phyloP scores from a whole-genome alignment of 495 filamentous ascomycete genomes.

The Alectoria sarmentosa region DNA sequence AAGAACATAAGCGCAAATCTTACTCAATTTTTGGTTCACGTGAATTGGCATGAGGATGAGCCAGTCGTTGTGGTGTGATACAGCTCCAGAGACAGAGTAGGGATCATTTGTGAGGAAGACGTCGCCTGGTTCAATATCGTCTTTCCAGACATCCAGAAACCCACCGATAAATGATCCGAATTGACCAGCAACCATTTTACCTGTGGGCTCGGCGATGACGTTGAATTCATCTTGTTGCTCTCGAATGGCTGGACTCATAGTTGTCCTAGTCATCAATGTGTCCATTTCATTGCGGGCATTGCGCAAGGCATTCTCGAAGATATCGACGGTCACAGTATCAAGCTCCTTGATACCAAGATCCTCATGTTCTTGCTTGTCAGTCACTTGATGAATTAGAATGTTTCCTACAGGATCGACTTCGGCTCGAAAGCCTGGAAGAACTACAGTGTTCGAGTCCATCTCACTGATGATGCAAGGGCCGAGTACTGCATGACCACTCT shows the following conservation, averaged over 20 bases:
- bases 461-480: conserved; percentile 45
- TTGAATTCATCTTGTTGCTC: conserved; percentile 50
- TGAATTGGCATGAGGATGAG: conserved; percentile 44
- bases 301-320: conserved; percentile 39
- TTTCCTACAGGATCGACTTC: conserved; percentile 41
- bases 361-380: conserved; percentile 22
- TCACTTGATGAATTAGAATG: conserved; percentile 38
- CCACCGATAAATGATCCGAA: conserved; percentile 46
- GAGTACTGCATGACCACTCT: conserved; percentile 32
- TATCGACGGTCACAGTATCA: conserved; percentile 33
- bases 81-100: conserved; percentile 43
- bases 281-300: conserved; percentile 47
- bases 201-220: conserved; percentile 41
- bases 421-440: conserved; percentile 40
- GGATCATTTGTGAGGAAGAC: conserved; percentile 47
- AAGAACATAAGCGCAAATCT: not conserved
- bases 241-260: conserved; percentile 46
- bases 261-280: conserved; percentile 43
- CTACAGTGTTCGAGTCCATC: conserved; percentile 46
- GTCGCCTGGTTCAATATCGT: conserved; percentile 42
- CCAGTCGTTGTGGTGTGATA: conserved; percentile 44
- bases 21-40: conserved; percentile 33
- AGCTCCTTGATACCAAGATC: conserved; percentile 30
- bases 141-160: conserved; percentile 40
- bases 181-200: conserved; percentile 46